These are phyloP conservation scores for Aspergillus latus DNA, from an alignment of 2,329 filamentous ascomycete genomes.

Conservation along the genomic window DNA sequence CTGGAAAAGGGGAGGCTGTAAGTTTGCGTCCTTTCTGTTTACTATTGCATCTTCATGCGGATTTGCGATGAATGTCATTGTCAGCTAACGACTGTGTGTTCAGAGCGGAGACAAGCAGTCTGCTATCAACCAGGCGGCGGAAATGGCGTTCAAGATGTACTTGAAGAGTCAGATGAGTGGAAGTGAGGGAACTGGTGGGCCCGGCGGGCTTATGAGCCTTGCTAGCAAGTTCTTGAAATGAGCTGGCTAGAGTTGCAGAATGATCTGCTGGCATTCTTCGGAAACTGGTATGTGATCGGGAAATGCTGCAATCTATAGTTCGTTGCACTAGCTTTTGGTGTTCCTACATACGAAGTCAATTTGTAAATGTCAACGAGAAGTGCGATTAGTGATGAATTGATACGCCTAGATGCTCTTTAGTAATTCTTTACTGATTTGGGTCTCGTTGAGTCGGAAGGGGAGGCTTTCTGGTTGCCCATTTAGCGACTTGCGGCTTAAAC, in stretches of 20 bases:
- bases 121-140: constrained; percentile 73
- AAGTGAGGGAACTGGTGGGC: constrained; percentile 46
- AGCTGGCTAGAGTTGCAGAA: constrained; percentile 6
- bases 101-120: constrained; percentile 72
- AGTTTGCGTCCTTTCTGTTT: constrained; percentile 24
- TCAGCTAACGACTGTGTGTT: constrained; percentile 6
- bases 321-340: background rate
- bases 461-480: no score
- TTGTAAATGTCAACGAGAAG: background rate
- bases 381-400: background rate
- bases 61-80: background rate
- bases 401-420: no score
- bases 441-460: no score
- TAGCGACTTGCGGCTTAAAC: no score
- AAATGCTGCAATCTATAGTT: background rate
- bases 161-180: constrained; percentile 69
- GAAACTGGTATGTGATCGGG: background rate
- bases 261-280: background rate
- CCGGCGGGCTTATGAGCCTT: constrained; percentile 56
- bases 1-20: constrained; percentile 55
- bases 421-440: no score
- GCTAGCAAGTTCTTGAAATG: constrained; percentile 60
- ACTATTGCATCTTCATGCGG: background rate
- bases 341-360: background rate
- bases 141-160: constrained; percentile 90